Evolutionary conservation across 2,329 filamentous ascomycete species (phyloP).

Genomic region (Colletotrichum sp.): DNA sequence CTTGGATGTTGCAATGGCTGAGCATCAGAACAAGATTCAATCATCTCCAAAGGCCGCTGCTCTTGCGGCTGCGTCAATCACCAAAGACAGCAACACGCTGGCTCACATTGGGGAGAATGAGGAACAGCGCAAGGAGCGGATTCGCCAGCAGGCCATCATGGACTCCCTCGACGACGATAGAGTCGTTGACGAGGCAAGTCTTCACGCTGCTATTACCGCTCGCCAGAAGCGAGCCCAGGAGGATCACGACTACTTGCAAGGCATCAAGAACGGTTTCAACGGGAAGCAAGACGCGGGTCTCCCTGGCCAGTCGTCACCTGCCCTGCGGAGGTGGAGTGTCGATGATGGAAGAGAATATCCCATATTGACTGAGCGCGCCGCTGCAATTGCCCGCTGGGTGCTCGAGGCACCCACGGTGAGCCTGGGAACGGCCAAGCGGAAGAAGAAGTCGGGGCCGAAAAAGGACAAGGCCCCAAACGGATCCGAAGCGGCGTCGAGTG

Average conservation of each 20-base stretch:
- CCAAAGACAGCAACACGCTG: slow-evolving; percentile 26
- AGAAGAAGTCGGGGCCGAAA: slow-evolving; percentile 27
- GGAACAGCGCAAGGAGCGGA: slow-evolving; percentile 60
- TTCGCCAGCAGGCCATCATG: slow-evolving; percentile 68
- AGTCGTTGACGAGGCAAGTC: slow-evolving; percentile 69
- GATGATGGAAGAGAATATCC: slow-evolving; percentile 73
- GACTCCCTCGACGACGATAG: slow-evolving; percentile 71
- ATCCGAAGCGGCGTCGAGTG: not conserved
- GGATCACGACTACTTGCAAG: slow-evolving; percentile 38
- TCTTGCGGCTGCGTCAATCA: slow-evolving; percentile 39
- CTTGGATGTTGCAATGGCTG: slow-evolving; percentile 21
- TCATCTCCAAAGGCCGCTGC: slow-evolving; percentile 30
- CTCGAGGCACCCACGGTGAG: slow-evolving; percentile 55
- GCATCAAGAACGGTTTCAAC: slow-evolving; percentile 20
- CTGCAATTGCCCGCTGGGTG: slow-evolving; percentile 73
- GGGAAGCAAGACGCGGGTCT: slow-evolving; percentile 22
- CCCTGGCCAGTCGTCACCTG: slow-evolving; percentile 2
- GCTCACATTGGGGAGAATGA: slow-evolving; percentile 44
- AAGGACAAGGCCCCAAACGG: not conserved
- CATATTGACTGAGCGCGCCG: slow-evolving; percentile 71
- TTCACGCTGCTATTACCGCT: slow-evolving; percentile 66
- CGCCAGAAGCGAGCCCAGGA: slow-evolving; percentile 63
- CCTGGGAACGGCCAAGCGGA: slow-evolving; percentile 40
- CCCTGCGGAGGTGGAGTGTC: slow-evolving; percentile 61
- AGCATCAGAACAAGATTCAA: slow-evolving; percentile 23